These are phyloP conservation scores for Articulospora tetracladia DNA, from an alignment of 495 filamentous ascomycete genomes.

Conservation along the genomic window DNA sequence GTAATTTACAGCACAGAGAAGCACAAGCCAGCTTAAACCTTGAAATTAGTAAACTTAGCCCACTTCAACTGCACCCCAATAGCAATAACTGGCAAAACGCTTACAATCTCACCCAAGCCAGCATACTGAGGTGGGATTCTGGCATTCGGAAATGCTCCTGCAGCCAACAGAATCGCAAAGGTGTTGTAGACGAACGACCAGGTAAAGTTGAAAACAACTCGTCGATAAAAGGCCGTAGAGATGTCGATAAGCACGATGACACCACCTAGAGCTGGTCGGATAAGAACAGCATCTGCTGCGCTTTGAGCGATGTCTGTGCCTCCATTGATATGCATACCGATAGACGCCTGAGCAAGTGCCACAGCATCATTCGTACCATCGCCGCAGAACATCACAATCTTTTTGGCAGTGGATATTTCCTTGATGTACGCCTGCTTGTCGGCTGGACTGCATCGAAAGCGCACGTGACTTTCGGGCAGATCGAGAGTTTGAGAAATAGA, in stretches of 20 bases:
- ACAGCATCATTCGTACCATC: conserved; percentile 82
- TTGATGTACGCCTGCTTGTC: conserved; percentile 65
- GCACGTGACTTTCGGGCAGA: conserved; percentile 44
- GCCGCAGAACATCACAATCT: conserved; percentile 62
- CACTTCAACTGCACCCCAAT: conserved; percentile 41
- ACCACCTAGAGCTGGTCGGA: conserved; percentile 51
- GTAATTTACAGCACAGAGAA: too few species aligned
- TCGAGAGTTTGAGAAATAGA: conserved; percentile 46
- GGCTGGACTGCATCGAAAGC: conserved; percentile 49
- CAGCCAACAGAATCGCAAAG: conserved; percentile 65
- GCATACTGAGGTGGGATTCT: conserved; percentile 72
- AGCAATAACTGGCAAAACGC: conserved; percentile 68
- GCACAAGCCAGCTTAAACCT: too few species aligned
- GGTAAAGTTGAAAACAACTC: conserved; percentile 66
- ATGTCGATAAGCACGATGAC: conserved; percentile 57
- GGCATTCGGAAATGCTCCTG: conserved; percentile 61
- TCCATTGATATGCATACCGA: conserved; percentile 65
- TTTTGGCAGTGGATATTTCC: conserved; percentile 7
- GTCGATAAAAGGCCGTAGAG: conserved; percentile 45
- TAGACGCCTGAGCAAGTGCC: conserved; percentile 66
- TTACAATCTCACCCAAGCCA: conserved; percentile 73
- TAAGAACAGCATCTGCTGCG: conserved; percentile 68
- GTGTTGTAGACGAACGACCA: conserved; percentile 76
- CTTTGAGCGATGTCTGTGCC: conserved; percentile 61
- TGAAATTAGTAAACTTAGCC: conserved; percentile 7